phyloP scores from a whole-genome alignment of 805 yeast species.

The Ogataea ganodermae region DNA sequence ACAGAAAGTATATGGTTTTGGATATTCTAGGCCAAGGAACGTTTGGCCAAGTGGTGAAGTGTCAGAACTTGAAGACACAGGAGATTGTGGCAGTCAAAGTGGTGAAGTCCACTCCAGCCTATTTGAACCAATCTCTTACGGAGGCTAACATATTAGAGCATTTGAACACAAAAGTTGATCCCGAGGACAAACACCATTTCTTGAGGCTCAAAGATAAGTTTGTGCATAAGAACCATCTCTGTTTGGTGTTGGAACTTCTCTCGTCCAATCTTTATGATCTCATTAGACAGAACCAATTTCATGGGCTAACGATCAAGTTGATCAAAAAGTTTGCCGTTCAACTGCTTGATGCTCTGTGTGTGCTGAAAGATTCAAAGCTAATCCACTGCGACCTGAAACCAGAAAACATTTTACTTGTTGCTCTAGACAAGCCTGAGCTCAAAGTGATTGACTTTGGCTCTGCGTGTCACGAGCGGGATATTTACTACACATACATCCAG shows the following conservation, averaged over 20 bases:
- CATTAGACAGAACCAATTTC: constrained; percentile 89
- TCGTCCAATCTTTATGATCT: constrained; percentile 88
- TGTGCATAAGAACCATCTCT: constrained; percentile 88
- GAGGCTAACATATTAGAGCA: constrained; percentile 87
- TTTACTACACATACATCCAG: constrained; percentile 88
- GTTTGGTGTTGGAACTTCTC: constrained; percentile 87
- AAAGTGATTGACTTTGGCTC: constrained; percentile 96
- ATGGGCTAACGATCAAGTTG: constrained; percentile 79
- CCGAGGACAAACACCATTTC: constrained; percentile 72
- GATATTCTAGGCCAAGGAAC: constrained; percentile 96
- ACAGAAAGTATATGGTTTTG: constrained; percentile 81
- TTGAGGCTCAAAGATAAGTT: constrained; percentile 83
- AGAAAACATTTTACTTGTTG: constrained; percentile 81
- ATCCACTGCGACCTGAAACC: constrained; percentile 98
- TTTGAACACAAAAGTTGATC: constrained; percentile 69
- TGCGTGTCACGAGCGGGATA: constrained; percentile 89
- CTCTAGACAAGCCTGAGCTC: constrained; percentile 79
- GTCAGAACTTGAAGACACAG: constrained; percentile 73
- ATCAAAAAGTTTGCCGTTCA: constrained; percentile 81
- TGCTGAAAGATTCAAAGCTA: constrained; percentile 77
- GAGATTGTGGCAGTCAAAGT: constrained; percentile 94
- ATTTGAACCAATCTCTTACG: constrained; percentile 84
- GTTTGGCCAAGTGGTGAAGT: constrained; percentile 96
- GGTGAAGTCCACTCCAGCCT: constrained; percentile 88
- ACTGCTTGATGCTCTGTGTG: constrained; percentile 75